Evolutionary conservation across 2,329 filamentous ascomycete species (phyloP), one percentile per base, ranked within the genome.

Genomic region (Lojkania enalia): DNA sequence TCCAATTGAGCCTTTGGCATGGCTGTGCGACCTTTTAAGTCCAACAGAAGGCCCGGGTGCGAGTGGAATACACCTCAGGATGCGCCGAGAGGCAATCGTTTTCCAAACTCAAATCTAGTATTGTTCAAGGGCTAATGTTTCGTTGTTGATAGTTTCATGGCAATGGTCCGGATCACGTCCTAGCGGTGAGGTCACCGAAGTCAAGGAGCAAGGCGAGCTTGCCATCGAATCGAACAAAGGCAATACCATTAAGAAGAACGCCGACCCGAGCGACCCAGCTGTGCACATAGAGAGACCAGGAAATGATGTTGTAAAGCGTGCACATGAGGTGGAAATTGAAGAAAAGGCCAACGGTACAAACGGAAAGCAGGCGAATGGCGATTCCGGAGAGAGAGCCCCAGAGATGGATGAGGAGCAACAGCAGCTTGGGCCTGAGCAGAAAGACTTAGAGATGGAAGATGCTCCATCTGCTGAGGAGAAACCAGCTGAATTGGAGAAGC

Each of bases 261-360:
- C 80, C 39, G 76, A 80, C 19, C 75, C 78, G 20, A 74, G 75
- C 15, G 81, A 86, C 52, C 83, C 82, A 2, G 83, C 82, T 21
- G 79, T 86, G 4, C 77, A 79, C 51, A 69, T 86, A 55, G 73
- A 74, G 55, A 75, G 81, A 35, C 71, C 75, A 12, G 82, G 83
- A 36, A 84, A 85, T 56, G 82, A 86, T 62, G 82, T 85, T 15
- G 81, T 84, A 40, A 85, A 86, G 71, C 75, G 75, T 50, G 80
- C 82, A 11, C 78, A 75, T 32, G 83, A 86, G 67, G 70, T 85
- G 20, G 74, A 77, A 2, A 72, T 85, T 23, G 79, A 83, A 44
- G 61, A 77, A 55, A 69, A 69, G 55, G 63, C 64, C 30, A 58
- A 62, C 20, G 66, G 60, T 14, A 56, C 48, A 48, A 67, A 60